Percentiles rank a stretch among this genome's conserved stretches.
Conservation (phyloP, 2,329 filamentous ascomycete genomes). For the Colletotrichum cordylinicola region DNA sequence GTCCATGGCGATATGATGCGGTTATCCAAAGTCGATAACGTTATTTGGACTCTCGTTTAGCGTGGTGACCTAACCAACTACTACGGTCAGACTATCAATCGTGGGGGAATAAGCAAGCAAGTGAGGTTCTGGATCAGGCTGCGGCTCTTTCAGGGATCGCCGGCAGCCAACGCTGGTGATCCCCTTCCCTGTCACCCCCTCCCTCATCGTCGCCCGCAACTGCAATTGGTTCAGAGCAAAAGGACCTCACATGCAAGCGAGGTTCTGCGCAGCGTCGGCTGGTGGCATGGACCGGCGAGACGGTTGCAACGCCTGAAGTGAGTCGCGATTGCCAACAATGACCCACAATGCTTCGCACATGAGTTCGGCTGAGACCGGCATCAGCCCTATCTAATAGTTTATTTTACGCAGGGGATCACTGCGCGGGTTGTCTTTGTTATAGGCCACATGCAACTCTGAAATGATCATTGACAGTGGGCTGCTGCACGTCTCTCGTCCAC, state of each 20-base stretch:
- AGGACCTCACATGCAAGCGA: not conserved
- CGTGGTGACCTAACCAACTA: not conserved
- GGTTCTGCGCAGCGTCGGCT: not conserved
- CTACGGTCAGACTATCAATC: not conserved
- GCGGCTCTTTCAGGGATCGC: not conserved
- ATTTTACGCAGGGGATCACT: not conserved
- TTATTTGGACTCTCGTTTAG: not conserved
- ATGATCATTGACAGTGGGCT: not conserved
- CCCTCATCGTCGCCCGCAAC: not conserved
- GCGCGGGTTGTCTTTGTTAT: not conserved
- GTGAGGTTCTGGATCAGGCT: not conserved
- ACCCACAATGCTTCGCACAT: not conserved
- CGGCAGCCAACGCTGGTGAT: not conserved
- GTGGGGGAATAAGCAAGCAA: not conserved
- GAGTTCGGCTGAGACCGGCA: not conserved
- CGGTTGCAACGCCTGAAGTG: not conserved
- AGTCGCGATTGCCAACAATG: not conserved
- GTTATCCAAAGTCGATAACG: not conserved
- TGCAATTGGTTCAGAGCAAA: not conserved
- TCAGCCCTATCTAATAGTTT: not conserved
- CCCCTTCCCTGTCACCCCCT: not conserved
- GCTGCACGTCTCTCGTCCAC: no score
- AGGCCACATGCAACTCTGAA: not conserved
- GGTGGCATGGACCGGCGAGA: not conserved
- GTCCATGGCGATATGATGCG: not conserved